Evolutionary conservation across 1,139 yeast genomes (phyloP), one percentile per base, ranked within the genome.

Genomic region (Suhomyces bokatorum): DNA sequence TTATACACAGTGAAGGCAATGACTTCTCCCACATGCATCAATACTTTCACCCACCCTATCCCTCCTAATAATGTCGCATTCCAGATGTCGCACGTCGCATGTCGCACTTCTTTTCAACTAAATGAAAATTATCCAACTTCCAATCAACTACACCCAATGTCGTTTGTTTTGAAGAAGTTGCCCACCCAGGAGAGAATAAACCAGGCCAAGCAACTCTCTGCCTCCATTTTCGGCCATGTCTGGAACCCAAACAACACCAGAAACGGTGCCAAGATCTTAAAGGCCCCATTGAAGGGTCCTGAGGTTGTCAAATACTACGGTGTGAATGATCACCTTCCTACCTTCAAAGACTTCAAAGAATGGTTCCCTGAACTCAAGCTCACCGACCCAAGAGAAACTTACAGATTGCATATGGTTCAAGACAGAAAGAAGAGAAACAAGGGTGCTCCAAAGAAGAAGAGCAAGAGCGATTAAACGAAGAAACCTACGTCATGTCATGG

Each of bases 371-470:
- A 80, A 48, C 72, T 82, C 58, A 70, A 75, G 45, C 80, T 87
- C 57, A 77, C 78, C 16, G 91, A 87, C 59, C 89, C 87, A 39
- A 80, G 80, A 51, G 96, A 88, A 64, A 81, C 78, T 41, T 82
- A 85, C 64, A 75, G 93, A 63, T 58, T 81, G 51, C 76, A 76
- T 50, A 81, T 83, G 78, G 80, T 83, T 35, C 80, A 74, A 45
- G 81, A 80, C 51, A 76, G 88, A 66, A 85, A 83, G 75, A 84
- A 86, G 78, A 85, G 95, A 80, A 91, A 89, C 63, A 89, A 89
- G 68, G 95, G 96, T 64, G 95, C 96, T 16, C 97, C 96, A 55
- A 81, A 85, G 73, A 89, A 89, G 76, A 81, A 80, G 67, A 55
- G 39, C 28, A 45, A 47, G 44, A 38, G 32, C 24, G 43, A 36